A percentile compares a stretch with the other conserved stretches of the same genome.
These are phyloP conservation scores for Penicillium egyptiacum DNA, from an alignment of 495 filamentous ascomycete species.

Conservation along the genomic window DNA sequence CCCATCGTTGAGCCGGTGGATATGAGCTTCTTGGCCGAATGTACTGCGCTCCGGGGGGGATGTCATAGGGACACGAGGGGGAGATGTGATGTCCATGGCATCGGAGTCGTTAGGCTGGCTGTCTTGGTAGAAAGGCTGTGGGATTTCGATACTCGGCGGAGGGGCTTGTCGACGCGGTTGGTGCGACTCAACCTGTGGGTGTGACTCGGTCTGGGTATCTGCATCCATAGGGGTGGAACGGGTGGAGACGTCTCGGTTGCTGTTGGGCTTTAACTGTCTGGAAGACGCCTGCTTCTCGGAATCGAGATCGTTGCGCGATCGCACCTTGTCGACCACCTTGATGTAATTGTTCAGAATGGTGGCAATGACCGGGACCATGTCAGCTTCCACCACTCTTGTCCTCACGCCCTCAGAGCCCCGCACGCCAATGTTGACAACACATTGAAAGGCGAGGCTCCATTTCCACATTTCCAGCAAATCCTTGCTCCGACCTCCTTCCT, in stretches of 20 bases:
- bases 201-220: constrained; percentile 39
- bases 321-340: constrained; percentile 87
- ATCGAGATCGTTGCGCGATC: constrained; percentile 75
- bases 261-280: constrained; percentile 39
- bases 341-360: constrained; percentile 99
- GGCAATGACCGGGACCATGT: constrained; percentile 98
- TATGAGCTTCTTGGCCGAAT: constrained; percentile 54
- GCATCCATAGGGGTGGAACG: constrained; percentile 7
- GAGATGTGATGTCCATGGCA: constrained; percentile 61
- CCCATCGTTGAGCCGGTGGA: constrained; percentile 57
- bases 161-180: constrained; percentile 64
- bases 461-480: constrained; percentile 99
- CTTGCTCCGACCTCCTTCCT: constrained; percentile 91
- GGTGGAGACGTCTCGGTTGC: constrained; percentile 25
- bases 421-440: constrained; percentile 97
- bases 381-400: constrained; percentile 93
- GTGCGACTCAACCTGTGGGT: constrained; percentile 44
- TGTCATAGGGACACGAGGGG: constrained; percentile 66
- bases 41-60: constrained; percentile 74
- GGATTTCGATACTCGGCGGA: constrained; percentile 74
- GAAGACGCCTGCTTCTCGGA: constrained; percentile 50
- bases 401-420: constrained; percentile 90
- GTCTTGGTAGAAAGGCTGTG: constrained; percentile 54
- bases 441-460: constrained; percentile 98
- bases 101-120: constrained; percentile 49